Evolutionary conservation across 768 basidiomycete genomes (phyloP).

Genomic region (Calocybe cyanea): DNA sequence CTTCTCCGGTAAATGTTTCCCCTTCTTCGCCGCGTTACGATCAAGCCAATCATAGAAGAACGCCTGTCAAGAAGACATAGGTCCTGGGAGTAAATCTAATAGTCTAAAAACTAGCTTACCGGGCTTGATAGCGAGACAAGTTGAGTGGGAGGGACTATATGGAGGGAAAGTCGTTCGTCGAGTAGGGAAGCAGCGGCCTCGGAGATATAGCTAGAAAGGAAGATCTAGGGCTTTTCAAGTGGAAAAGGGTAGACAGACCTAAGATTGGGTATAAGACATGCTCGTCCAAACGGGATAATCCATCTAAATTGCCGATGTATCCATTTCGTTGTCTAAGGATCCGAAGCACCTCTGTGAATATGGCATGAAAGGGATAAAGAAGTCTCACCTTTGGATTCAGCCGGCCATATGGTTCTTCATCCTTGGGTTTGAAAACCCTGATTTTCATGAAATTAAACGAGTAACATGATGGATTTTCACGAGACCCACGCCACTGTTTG

Average conservation of each 20-base stretch:
- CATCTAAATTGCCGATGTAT: constrained; percentile 83
- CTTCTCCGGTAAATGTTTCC: constrained; percentile 80
- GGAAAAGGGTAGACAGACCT: constrained; percentile 43
- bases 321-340: constrained; percentile 78
- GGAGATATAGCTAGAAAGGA: constrained; percentile 65
- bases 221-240: background rate
- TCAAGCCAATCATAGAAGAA: constrained; percentile 96
- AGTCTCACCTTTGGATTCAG: constrained; percentile 74
- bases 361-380: background rate
- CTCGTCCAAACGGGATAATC: constrained; percentile 87
- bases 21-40: constrained; percentile 76
- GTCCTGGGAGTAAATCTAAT: background rate
- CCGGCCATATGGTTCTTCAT: constrained; percentile 85
- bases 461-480: background rate
- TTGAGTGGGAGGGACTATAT: constrained; percentile 85
- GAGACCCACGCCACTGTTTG: constrained; percentile 77
- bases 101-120: constrained; percentile 30
- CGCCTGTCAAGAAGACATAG: constrained; percentile 41
- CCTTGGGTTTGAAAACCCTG: constrained; percentile 91
- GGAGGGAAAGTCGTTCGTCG: constrained; percentile 65
- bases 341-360: background rate
- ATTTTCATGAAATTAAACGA: background rate
- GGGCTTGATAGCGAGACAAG: constrained; percentile 80
- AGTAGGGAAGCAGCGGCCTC: constrained; percentile 87
- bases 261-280: constrained; percentile 86